phyloP scores from a whole-genome alignment of 257 asterid genomes.

The Haberlea rhodopensis region DNA sequence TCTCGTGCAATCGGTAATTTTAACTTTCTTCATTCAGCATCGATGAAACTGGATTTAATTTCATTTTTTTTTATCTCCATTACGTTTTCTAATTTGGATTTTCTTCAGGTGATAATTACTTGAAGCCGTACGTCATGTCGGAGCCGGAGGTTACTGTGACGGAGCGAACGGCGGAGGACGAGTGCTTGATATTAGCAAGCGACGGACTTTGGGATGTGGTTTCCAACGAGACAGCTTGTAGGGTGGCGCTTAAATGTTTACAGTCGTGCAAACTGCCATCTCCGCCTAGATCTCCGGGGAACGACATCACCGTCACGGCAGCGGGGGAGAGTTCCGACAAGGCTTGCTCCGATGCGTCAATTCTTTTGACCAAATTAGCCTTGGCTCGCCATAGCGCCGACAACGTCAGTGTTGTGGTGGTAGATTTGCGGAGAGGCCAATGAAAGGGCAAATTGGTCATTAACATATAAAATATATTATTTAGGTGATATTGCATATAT shows the following conservation, averaged over 20 bases:
- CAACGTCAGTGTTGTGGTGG: conserved; percentile 82
- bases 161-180: conserved; percentile 63
- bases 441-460: background rate
- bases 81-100: too few species aligned
- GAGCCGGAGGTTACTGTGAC: conserved; percentile 85
- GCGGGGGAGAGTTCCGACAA: conserved; percentile 69
- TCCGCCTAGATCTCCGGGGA: conserved; percentile 54
- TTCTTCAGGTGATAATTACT: conserved; percentile 67
- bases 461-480: background rate
- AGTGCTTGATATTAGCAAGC: conserved; percentile 75
- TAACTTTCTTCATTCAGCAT: background rate
- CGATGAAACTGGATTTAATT: background rate
- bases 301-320: conserved; percentile 33
- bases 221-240: conserved; percentile 83
- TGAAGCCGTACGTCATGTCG: conserved; percentile 82
- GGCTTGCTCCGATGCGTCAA: conserved; percentile 91
- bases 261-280: conserved; percentile 49
- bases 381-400: conserved; percentile 83
- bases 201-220: conserved; percentile 97
- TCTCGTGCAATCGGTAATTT: conserved; percentile 68
- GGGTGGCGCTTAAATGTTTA: conserved; percentile 89
- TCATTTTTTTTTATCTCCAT: background rate
- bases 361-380: conserved; percentile 83
- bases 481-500: background rate
- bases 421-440: conserved; percentile 55